These are phyloP conservation scores for Trichoderma endophyticum DNA, from an alignment of 2,329 filamentous ascomycete genomes.

Conservation along the genomic window DNA sequence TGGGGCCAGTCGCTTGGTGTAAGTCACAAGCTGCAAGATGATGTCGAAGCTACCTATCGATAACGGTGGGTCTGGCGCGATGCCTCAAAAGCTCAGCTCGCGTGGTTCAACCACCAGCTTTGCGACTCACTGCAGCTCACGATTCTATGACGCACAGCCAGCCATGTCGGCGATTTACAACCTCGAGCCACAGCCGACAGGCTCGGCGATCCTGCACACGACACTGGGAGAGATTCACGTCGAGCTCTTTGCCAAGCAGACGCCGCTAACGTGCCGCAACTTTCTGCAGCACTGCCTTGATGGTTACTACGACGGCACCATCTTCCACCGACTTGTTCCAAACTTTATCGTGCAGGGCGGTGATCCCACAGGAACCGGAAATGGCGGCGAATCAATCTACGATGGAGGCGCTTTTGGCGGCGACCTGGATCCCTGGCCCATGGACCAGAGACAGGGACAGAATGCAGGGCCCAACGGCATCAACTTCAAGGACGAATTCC, in stretches of 20 bases:
- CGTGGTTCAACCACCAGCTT: not conserved
- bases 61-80: conserved; percentile 11
- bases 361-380: conserved; percentile 88
- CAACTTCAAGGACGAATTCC: conserved; percentile 79
- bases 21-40: not conserved
- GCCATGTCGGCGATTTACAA: conserved; percentile 88
- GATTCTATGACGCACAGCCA: not conserved
- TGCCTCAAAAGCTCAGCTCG: conserved; percentile 7
- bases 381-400: conserved; percentile 89
- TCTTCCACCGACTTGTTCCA: conserved; percentile 90
- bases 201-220: conserved; percentile 86
- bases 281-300: conserved; percentile 94
- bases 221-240: conserved; percentile 84
- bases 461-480: conserved; percentile 59
- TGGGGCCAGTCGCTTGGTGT: not conserved
- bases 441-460: conserved; percentile 60
- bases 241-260: conserved; percentile 93
- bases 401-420: conserved; percentile 74
- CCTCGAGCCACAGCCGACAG: conserved; percentile 90
- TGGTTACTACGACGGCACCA: conserved; percentile 89
- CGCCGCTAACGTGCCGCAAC: conserved; percentile 86
- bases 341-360: conserved; percentile 94
- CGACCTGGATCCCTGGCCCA: conserved; percentile 69
- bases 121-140: not conserved
- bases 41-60: conserved; percentile 9